Evolutionary conservation across 2,329 filamentous ascomycete species (phyloP).

Genomic region (Escovopsis sp.): DNA sequence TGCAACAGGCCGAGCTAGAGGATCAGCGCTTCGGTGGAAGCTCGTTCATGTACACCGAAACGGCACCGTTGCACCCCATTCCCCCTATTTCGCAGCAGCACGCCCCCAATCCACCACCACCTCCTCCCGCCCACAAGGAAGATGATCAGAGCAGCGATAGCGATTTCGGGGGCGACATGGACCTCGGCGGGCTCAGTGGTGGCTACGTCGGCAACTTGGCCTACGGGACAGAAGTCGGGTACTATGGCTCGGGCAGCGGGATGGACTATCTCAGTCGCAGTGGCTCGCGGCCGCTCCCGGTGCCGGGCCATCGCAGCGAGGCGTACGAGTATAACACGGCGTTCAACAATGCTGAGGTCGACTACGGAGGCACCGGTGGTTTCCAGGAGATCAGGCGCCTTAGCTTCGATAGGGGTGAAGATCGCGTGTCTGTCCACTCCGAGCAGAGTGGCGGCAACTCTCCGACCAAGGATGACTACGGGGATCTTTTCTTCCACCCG

Average conservation of each 20-base stretch:
- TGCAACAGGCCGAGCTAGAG: slow-evolving; percentile 74
- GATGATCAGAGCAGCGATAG: slow-evolving; percentile 47
- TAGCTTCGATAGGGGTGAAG: slow-evolving; percentile 90
- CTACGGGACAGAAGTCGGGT: slow-evolving; percentile 33
- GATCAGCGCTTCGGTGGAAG: slow-evolving; percentile 34
- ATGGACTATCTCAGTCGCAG: slow-evolving; percentile 16
- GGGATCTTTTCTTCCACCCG: slow-evolving; percentile 89
- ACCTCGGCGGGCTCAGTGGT: slow-evolving; percentile 61
- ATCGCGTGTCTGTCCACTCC: slow-evolving; percentile 45
- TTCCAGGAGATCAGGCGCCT: slow-evolving; percentile 62
- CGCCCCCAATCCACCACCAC: slow-evolving; percentile 23
- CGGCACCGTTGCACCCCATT: slow-evolving; percentile 10
- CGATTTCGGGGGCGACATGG: slow-evolving; percentile 50
- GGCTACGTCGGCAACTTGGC: slow-evolving; percentile 44
- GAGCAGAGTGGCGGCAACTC: slow-evolving; percentile 49
- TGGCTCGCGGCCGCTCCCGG: slow-evolving; percentile 34
- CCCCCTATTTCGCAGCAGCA: slow-evolving; percentile 3
- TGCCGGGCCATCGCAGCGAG: slow-evolving; percentile 17
- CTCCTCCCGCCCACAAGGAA: slow-evolving; percentile 36
- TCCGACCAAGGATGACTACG: slow-evolving; percentile 56
- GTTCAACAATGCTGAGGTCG: slow-evolving; percentile 54
- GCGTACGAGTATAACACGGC: slow-evolving; percentile 21
- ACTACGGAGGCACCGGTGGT: slow-evolving; percentile 83
- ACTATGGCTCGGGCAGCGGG: slow-evolving; percentile 23
- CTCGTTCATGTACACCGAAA: slow-evolving; percentile 18